Base-by-base conservation (phyloP, 495 filamentous ascomycete genomes). In the Peziza echinospora region DNA sequence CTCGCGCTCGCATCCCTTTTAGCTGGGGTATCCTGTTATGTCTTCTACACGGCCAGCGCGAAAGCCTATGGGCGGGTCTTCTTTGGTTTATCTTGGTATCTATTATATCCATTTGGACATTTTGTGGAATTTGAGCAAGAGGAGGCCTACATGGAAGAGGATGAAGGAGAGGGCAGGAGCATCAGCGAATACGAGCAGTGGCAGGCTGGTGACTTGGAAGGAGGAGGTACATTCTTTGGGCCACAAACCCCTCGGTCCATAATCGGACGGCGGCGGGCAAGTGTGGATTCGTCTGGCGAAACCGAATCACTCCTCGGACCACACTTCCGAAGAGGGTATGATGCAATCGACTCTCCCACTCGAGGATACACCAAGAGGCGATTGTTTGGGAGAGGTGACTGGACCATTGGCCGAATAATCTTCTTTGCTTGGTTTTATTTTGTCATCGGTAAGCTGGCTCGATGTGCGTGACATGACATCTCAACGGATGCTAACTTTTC, bases 171-270 rank as follows among this genome's bases (percentile, higher is more conserved):
- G 64, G 89, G 91, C n/a, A 73, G 89, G 55, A 96, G 85, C 62
- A 94, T 99, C 60, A 92, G 83, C 58, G 89, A 99, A 63, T 99
- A 99, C 62, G 89, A 96, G 60, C 86, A 92, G 60, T 99, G 89
- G 89, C 89, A 99, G 60, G 92, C 78, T 54, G 89, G 89, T 28
- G 89, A 99, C 59, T 66, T 99, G 26, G 89, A 99, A 62, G 82
- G 93, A 62, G 89, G 89, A 3, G 70, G 86, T 11, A 72, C 94
- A 7, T 96, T 96, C 67, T 99, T 99, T 60, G 91, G 89, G 5
- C 89, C 89, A 13, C 73, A 73, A 50, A 76, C 75, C 47, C 64
- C 65, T 46, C 72, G 84, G 49, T 86, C 84, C 9, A 75, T 97
- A 44, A 65, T 97, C 34, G 89, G 89, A n/a, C 76, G 83, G 26